These are phyloP conservation scores for Solanum tarapatanum DNA, from an alignment of 257 asterid genomes.

Conservation along the genomic window DNA sequence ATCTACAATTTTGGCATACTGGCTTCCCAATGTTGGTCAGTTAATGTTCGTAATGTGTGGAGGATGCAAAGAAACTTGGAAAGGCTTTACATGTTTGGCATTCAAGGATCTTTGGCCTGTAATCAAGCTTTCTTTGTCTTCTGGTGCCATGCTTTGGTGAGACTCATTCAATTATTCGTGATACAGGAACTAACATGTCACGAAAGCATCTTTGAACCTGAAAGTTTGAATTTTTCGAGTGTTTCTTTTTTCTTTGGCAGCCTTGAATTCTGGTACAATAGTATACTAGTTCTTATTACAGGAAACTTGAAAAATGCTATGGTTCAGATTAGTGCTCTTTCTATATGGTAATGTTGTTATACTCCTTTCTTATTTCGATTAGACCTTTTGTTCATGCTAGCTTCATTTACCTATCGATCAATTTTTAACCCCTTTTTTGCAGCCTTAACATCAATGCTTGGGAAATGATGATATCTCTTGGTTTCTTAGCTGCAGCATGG, in stretches of 20 bases:
- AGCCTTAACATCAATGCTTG: conserved; percentile 42
- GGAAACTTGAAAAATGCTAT: conserved; percentile 53
- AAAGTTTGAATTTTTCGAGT: not conserved
- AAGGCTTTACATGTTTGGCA: conserved; percentile 45
- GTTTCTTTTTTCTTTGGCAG: conserved; percentile 12
- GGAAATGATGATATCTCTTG: conserved; percentile 46
- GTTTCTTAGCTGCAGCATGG: conserved; percentile 45
- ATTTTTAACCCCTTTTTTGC: not conserved
- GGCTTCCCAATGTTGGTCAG: conserved; percentile 74
- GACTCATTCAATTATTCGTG: not conserved
- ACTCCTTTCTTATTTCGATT: not conserved
- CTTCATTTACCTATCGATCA: not conserved
- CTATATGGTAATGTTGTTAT: conserved; percentile 43
- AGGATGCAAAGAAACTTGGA: conserved; percentile 73
- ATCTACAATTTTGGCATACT: conserved; percentile 48
- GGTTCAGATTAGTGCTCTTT: conserved; percentile 59
- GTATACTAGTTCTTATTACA: conserved; percentile 50
- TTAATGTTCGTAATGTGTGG: conserved; percentile 32
- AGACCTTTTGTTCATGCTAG: not conserved
- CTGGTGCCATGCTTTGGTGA: conserved; percentile 78
- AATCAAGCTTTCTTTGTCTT: conserved; percentile 56
- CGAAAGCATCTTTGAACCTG: not conserved
- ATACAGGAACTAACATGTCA: not conserved
- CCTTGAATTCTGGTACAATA: conserved; percentile 70
- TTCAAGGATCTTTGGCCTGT: conserved; percentile 63